Percentiles rank a stretch among this genome's conserved stretches.
phyloP scores from a whole-genome alignment of 148 eudicot genomes.

The Dianthus caryophyllus region DNA sequence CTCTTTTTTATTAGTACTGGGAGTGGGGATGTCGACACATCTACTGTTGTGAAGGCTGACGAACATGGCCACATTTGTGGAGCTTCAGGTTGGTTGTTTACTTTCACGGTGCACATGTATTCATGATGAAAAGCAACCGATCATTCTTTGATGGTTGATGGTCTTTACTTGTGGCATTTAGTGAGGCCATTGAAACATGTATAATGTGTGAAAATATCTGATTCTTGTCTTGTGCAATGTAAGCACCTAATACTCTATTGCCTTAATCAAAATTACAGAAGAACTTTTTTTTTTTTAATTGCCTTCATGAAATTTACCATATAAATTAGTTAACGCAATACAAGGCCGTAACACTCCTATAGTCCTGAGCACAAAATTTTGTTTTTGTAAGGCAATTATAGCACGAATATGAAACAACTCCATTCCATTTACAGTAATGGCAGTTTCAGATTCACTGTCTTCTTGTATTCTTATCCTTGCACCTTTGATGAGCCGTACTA shows the following conservation, averaged over 20 bases:
- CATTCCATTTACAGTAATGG: too few relatives aligned
- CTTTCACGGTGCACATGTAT: not conserved
- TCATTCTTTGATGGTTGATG: not conserved
- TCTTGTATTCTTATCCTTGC: too few relatives aligned
- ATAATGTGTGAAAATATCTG: not conserved
- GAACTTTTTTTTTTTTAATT: too few relatives aligned
- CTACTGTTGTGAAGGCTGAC: slow-evolving; percentile 82
- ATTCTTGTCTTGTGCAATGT: not conserved
- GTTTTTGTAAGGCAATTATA: too few relatives aligned
- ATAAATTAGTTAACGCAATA: too few relatives aligned
- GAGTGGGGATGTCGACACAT: slow-evolving; percentile 93
- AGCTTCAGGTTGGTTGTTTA: slow-evolving; percentile 63
- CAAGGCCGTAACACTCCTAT: too few relatives aligned
- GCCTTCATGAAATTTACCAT: not conserved
- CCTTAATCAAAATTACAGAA: too few relatives aligned
- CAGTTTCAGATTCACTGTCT: too few relatives aligned
- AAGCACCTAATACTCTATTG: too few relatives aligned
- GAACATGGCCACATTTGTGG: slow-evolving; percentile 65
- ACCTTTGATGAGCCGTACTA: too few relatives aligned
- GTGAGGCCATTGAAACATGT: not conserved
- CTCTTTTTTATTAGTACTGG: slow-evolving; percentile 57
- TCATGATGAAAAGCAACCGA: not conserved
- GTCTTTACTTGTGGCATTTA: not conserved
- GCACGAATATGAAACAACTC: too few relatives aligned
- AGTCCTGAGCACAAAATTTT: not conserved